phyloP scores from a whole-genome alignment of 2,329 filamentous ascomycete genomes.

The Paecilomyces niveus region DNA sequence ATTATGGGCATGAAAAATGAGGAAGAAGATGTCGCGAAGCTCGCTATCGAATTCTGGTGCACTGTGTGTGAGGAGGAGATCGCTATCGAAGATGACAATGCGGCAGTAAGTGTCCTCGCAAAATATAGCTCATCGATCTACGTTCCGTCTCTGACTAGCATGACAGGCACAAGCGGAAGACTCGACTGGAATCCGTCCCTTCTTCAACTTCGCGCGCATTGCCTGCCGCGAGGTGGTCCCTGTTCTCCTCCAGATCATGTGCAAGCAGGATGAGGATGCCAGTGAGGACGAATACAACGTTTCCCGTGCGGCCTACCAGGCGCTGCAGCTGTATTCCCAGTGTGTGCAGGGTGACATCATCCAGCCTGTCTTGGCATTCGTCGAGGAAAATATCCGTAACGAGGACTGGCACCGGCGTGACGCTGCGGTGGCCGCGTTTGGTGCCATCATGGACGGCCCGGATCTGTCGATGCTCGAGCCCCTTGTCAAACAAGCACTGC shows the following conservation, averaged over 20 bases:
- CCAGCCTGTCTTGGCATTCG: conserved; percentile 77
- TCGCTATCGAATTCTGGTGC: conserved; percentile 99
- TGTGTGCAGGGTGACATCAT: conserved; percentile 81
- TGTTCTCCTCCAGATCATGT: conserved; percentile 78
- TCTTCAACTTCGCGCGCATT: conserved; percentile 92
- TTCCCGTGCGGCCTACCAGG: conserved; percentile 91
- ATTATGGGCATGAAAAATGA: conserved; percentile 98
- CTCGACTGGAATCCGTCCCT: conserved; percentile 76
- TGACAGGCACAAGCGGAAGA: conserved; percentile 57
- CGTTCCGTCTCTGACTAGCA: conserved; percentile 4
- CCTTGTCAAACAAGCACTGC: conserved; percentile 90
- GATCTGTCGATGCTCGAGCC: conserved; percentile 88
- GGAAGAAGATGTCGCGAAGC: conserved; percentile 95
- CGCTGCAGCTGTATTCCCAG: conserved; percentile 89
- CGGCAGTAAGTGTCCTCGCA: conserved; percentile 52
- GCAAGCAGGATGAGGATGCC: conserved; percentile 96
- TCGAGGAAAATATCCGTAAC: conserved; percentile 80
- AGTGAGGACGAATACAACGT: conserved; percentile 96
- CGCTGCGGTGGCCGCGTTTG: conserved; percentile 93
- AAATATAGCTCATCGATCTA: background rate
- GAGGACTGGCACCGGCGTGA: conserved; percentile 95
- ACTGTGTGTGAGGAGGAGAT: conserved; percentile 99
- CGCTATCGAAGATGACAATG: conserved; percentile 94
- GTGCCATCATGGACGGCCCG: conserved; percentile 97
- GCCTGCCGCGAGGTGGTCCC: conserved; percentile 92